A percentile compares a stretch with the other conserved stretches of the same genome.
phyloP scores from a whole-genome alignment of 805 yeast species.

The Candida sakaeoensis region DNA sequence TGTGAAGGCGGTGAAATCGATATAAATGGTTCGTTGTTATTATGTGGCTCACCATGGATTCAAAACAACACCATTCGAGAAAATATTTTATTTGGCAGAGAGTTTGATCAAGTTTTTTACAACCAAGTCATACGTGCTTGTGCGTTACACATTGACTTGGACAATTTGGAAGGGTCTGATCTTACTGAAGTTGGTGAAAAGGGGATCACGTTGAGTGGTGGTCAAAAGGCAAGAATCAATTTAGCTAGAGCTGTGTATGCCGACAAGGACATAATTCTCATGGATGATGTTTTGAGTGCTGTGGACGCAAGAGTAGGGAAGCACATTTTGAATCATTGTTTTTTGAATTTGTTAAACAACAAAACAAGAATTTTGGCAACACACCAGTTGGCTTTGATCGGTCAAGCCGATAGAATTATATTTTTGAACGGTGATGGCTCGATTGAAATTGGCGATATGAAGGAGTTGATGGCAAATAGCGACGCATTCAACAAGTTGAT shows the following conservation, averaged over 20 bases:
- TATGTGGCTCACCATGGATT: constrained; percentile 76
- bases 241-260: constrained; percentile 79
- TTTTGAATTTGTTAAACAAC: constrained; percentile 51
- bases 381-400: constrained; percentile 72
- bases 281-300: constrained; percentile 81
- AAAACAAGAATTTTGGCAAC: constrained; percentile 79
- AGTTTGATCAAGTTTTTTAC: constrained; percentile 50
- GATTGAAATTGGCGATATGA: constrained; percentile 57
- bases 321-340: constrained; percentile 68
- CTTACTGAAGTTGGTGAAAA: constrained; percentile 79
- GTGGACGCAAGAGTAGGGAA: constrained; percentile 87
- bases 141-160: constrained; percentile 62
- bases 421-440: constrained; percentile 65
- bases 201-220: constrained; percentile 85
- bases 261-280: constrained; percentile 58
- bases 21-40: constrained; percentile 49
- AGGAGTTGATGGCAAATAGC: constrained; percentile 45
- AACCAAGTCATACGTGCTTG: constrained; percentile 57
- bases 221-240: constrained; percentile 80
- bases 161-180: constrained; percentile 70
- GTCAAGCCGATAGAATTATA: constrained; percentile 64
- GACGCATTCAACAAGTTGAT: constrained; percentile 35
- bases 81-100: constrained; percentile 66
- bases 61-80: constrained; percentile 76
- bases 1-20: constrained; percentile 48